These are phyloP conservation scores for Dunaliella salina DNA, from an alignment of 163 green algal genomes.

Conservation along the genomic window DNA sequence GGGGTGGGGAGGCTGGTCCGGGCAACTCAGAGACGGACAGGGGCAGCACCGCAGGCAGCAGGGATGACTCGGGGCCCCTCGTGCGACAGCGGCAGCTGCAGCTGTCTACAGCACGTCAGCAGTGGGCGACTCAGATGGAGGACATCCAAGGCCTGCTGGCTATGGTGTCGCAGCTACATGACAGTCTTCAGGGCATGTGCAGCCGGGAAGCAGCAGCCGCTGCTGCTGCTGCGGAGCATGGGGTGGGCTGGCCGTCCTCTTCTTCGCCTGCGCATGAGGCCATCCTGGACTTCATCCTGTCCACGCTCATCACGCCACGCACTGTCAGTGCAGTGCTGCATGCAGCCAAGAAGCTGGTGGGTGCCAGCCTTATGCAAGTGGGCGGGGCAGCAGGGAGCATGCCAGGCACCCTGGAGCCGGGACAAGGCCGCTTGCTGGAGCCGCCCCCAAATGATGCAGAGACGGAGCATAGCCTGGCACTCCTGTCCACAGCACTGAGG, in stretches of 20 bases:
- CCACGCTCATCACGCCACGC: slow-evolving; percentile 41
- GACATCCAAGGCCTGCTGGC: slow-evolving; percentile 34
- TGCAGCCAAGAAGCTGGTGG: slow-evolving; percentile 42
- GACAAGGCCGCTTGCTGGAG: not conserved
- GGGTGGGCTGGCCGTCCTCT: slow-evolving; percentile 12
- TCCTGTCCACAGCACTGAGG: slow-evolving; percentile 36
- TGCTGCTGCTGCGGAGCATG: not conserved
- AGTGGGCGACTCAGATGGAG: slow-evolving; percentile 23
- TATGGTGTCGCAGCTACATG: slow-evolving; percentile 25
- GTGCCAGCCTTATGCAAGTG: not conserved
- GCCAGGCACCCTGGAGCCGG: not conserved
- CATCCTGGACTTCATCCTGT: slow-evolving; percentile 46
- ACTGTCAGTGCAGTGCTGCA: slow-evolving; percentile 34
- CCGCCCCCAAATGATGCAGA: slow-evolving; percentile 24
- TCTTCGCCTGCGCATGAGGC: slow-evolving; percentile 30
- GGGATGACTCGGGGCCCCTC: not conserved
- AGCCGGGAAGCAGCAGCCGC: slow-evolving; percentile 7
- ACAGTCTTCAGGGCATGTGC: slow-evolving; percentile 27
- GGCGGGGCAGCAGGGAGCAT: not conserved
- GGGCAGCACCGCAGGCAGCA: not conserved
- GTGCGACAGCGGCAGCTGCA: not conserved
- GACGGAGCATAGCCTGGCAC: slow-evolving; percentile 31
- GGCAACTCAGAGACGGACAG: not conserved
- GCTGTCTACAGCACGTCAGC: not conserved
- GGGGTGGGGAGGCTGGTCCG: not conserved